phyloP scores from a whole-genome alignment of 441 rosid genomes.

The Populus tomentosa region DNA sequence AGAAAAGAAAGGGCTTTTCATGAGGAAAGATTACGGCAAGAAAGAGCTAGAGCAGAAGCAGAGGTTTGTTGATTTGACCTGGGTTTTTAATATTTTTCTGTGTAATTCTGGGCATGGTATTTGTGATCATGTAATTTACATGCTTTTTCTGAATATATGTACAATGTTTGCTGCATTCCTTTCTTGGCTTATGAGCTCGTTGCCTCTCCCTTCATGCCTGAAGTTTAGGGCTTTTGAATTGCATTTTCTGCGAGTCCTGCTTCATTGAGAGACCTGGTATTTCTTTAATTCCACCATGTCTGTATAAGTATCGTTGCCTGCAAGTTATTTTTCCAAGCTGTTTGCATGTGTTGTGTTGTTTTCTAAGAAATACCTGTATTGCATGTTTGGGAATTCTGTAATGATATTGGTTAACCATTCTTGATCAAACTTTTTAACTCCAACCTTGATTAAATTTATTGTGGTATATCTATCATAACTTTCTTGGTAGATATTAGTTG shows the following conservation, averaged over 20 bases:
- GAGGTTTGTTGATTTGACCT: constrained; percentile 49
- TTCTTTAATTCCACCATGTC: neutral
- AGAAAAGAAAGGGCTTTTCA: constrained; percentile 70
- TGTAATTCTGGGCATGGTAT: too few relatives aligned
- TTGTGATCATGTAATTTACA: too few relatives aligned
- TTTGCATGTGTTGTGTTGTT: neutral
- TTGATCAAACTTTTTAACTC: neutral
- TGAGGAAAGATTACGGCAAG: constrained; percentile 79
- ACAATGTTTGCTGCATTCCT: neutral
- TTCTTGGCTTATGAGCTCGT: too few relatives aligned
- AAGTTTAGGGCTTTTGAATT: too few relatives aligned
- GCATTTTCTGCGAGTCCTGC: neutral
- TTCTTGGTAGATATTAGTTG: neutral
- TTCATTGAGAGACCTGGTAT: neutral
- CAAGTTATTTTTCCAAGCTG: neutral
- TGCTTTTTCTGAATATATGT: too few relatives aligned
- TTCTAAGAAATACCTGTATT: neutral
- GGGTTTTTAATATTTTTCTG: constrained; percentile 1
- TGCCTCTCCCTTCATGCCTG: too few relatives aligned
- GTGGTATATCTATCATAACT: neutral
- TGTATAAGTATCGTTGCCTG: neutral
- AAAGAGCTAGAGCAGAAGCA: constrained; percentile 76
- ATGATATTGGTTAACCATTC: neutral
- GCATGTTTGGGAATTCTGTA: neutral
- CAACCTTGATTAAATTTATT: too few relatives aligned